A percentile compares a stretch with the other conserved stretches of the same genome.
Evolutionary conservation across 208 protist species (phyloP).

Genomic region (Porcisia deanei): DNA sequence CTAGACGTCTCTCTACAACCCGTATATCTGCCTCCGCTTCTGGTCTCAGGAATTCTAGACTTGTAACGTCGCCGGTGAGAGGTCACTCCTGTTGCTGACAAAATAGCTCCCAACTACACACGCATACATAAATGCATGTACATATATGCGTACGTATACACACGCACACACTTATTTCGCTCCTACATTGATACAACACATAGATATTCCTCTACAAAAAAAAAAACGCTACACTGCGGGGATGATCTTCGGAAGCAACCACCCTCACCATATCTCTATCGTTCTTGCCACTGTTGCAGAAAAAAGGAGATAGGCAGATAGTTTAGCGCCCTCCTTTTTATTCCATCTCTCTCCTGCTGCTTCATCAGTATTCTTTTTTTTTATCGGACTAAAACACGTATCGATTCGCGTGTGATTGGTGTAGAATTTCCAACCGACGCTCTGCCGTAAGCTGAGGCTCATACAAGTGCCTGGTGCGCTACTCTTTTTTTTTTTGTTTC

Average conservation of each 20-base stretch:
- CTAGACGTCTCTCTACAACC: too few relatives aligned
- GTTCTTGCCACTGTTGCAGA: background rate
- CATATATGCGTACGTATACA: background rate
- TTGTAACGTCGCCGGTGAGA: background rate
- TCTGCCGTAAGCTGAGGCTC: background rate
- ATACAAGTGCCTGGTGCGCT: background rate
- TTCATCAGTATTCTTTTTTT: background rate
- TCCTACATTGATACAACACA: background rate
- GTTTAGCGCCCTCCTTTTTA: too few relatives aligned
- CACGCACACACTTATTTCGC: background rate
- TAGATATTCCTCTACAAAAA: too few relatives aligned
- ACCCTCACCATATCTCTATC: background rate
- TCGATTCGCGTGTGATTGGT: background rate
- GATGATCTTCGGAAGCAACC: too few relatives aligned
- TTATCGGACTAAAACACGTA: background rate
- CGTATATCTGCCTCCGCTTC: background rate
- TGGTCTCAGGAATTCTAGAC: background rate
- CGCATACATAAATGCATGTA: background rate
- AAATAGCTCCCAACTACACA: too few relatives aligned
- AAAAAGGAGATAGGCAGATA: too few relatives aligned
- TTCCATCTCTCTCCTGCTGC: background rate
- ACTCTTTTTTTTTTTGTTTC: background rate
- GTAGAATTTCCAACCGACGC: background rate
- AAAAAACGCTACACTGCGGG: too few relatives aligned
- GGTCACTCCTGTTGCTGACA: background rate